These are phyloP conservation scores for Corylus heterophylla DNA, from an alignment of 306 rosid species.

Conservation along the genomic window DNA sequence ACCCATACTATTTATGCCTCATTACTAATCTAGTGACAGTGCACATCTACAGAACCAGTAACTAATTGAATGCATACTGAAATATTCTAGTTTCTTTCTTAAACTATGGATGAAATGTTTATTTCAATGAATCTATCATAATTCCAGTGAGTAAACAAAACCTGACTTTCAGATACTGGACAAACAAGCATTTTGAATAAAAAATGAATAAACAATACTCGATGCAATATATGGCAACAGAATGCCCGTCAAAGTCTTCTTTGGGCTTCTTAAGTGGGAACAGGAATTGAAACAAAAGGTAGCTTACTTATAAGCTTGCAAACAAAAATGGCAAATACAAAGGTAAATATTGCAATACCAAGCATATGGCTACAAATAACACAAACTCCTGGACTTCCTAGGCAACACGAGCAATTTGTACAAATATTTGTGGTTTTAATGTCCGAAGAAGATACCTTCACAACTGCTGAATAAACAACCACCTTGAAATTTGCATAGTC, in stretches of 20 bases:
- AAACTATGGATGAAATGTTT: neutral
- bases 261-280: neutral
- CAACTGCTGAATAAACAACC: conserved; percentile 95
- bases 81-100: neutral
- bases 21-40: neutral
- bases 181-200: neutral
- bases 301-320: neutral
- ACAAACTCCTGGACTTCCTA: neutral
- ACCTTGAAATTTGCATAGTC: conserved; percentile 74
- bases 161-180: neutral
- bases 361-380: neutral
- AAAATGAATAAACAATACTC: neutral
- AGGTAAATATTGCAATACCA: neutral
- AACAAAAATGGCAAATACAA: neutral
- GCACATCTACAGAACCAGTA: neutral
- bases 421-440: neutral
- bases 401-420: conserved; percentile 3
- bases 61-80: too few relatives aligned
- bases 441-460: conserved; percentile 66
- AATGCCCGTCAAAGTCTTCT: neutral
- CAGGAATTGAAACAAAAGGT: conserved; percentile 1
- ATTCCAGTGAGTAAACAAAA: neutral
- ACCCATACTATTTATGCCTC: neutral
- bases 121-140: neutral
- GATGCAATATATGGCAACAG: neutral